Evolutionary conservation across 2,329 filamentous ascomycete genomes (phyloP).

Genomic region (Xylariaceae sp.): DNA sequence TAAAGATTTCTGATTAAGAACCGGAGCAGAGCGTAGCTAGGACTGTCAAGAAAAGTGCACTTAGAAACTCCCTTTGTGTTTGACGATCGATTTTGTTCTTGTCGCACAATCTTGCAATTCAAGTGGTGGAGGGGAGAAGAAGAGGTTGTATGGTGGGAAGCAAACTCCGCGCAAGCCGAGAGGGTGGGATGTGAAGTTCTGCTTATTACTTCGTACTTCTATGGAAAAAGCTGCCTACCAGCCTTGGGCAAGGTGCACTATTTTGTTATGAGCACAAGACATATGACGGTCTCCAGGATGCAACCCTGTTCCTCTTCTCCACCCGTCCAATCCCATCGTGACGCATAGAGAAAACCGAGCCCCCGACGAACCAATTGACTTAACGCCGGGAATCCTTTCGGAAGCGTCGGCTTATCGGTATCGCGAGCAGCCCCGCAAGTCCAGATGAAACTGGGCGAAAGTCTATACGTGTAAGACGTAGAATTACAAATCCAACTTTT

Average conservation of each 20-base stretch:
- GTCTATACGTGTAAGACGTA: too few species aligned
- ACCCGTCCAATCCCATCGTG: conserved; percentile 20
- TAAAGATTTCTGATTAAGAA: background rate
- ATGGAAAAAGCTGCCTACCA: conserved; percentile 7
- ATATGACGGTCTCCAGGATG: conserved; percentile 20
- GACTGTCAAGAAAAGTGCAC: too few species aligned
- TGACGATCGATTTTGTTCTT: too few species aligned
- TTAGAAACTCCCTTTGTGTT: background rate
- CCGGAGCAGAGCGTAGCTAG: too few species aligned
- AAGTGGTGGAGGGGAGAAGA: too few species aligned
- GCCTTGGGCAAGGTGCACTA: conserved; percentile 10
- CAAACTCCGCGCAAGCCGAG: too few species aligned
- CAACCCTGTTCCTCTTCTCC: conserved; percentile 20
- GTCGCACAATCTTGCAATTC: too few species aligned
- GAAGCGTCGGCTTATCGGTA: conserved; percentile 23
- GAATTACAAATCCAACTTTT: conserved; percentile 20
- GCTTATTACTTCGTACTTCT: too few species aligned
- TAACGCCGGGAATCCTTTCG: conserved; percentile 14
- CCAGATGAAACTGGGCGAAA: conserved; percentile 4
- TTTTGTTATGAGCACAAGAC: conserved; percentile 11
- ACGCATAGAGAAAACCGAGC: conserved; percentile 16
- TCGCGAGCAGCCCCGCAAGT: conserved; percentile 5
- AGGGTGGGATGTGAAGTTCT: too few species aligned
- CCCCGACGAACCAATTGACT: conserved; percentile 10
- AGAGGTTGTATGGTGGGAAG: too few species aligned